Evolutionary conservation across 306 rosid species (phyloP), one percentile per base, ranked within the genome.

Genomic region (Vigna hirtella): DNA sequence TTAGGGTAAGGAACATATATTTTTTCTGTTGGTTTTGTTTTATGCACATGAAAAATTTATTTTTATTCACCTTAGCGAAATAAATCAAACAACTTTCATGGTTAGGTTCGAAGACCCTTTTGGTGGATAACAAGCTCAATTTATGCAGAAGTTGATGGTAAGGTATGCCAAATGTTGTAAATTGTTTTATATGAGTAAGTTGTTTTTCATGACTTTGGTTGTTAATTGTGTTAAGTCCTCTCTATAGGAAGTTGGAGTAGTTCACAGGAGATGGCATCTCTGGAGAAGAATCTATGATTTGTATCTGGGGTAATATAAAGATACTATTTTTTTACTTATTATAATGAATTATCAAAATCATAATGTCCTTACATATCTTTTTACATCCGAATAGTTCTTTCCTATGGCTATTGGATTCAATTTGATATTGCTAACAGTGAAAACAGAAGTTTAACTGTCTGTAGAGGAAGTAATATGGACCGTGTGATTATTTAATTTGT

Each of bases 121-220:
- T 95, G 98, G 98, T 95, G 98, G 98, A 81, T 95, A 83, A 92
- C 90, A 59, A 95, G 98, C 88, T 95, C 98, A 80, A 95, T 95
- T 64, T 92, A 89, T 73, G 91, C 95, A 15, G 98, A 95, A 90
- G 83, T 95, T 82, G 86, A 95, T 74, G 97, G 98, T 75, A 89
- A 90, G 97, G 98, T 95, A 91, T 74, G 93, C 7, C 63, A 7
- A 74, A 13, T 28, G 57, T 3, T 69, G 53, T 56, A 38, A 40
- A 64, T 77, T n/a, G 50, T 76, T 53, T 57, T 22, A 75, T 58
- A 34, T 38, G 68, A 66, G 34, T 9, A 9, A 2, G 73, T 32
- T 55, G 52, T 26, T 68, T 76, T 79, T 77, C 57, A 36, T 70
- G 63, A 82, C 61, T 55, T 58, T 77, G 70, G 43, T 80, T 84